Conservation (phyloP, 805 yeast genomes). For the Geotrichum ghanense region DNA sequence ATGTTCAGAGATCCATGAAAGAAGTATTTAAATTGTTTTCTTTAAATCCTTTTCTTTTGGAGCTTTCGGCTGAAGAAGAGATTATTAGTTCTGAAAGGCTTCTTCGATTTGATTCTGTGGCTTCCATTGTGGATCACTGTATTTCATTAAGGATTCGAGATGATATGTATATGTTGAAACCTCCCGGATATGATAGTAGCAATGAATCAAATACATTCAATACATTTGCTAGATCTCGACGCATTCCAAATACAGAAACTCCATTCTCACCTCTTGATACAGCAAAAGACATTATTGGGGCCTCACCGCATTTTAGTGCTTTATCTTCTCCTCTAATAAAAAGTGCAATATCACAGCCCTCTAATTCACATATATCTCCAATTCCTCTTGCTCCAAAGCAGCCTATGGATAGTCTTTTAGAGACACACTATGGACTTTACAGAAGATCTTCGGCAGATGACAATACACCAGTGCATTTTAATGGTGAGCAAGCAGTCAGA, state of each 20-base stretch:
- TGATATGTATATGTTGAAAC: neutral
- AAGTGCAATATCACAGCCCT: neutral
- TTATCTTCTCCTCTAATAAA: neutral
- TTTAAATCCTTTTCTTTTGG: constrained; percentile 39
- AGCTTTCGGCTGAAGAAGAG: constrained; percentile 28
- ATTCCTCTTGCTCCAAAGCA: neutral
- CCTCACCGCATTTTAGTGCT: neutral
- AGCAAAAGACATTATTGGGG: neutral
- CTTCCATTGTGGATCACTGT: constrained; percentile 23
- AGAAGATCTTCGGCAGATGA: neutral
- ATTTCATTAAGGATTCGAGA: neutral
- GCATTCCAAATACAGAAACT: neutral
- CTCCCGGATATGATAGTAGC: neutral
- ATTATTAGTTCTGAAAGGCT: constrained; percentile 22
- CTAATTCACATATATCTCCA: neutral
- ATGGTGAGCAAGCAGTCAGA: neutral
- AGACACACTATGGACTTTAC: neutral
- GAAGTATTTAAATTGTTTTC: constrained; percentile 26
- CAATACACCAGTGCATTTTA: neutral
- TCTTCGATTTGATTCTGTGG: constrained; percentile 23
- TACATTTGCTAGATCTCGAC: neutral
- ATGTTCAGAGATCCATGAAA: constrained; percentile 23
- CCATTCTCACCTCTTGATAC: neutral
- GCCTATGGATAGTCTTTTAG: neutral
- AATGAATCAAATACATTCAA: neutral